Evolutionary conservation across 441 rosid genomes (phyloP).

Genomic region (Populus hybrid): DNA sequence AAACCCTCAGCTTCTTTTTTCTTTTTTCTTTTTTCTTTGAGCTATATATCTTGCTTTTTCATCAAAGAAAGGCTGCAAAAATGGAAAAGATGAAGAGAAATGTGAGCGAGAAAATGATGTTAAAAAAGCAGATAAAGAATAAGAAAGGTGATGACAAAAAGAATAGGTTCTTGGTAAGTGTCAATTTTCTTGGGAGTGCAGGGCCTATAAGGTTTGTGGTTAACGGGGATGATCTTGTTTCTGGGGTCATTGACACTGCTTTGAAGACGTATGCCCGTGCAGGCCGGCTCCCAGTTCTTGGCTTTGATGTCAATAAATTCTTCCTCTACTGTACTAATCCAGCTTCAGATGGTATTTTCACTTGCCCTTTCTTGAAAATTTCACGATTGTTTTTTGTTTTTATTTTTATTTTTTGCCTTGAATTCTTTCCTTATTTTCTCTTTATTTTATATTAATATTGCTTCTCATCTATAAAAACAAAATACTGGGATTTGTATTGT

Average conservation of each 20-base stretch:
- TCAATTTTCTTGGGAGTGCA: conserved; percentile 77
- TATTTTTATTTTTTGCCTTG: background rate
- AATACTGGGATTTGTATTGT: no score
- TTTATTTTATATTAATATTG: no score
- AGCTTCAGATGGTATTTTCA: conserved; percentile 52
- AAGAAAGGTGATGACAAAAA: conserved; percentile 50
- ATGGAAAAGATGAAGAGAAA: conserved; percentile 6
- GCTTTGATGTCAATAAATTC: conserved; percentile 61
- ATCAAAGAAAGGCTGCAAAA: background rate
- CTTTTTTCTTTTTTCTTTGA: background rate
- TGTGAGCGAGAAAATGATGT: conserved; percentile 31
- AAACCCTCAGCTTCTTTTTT: background rate
- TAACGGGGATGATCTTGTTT: conserved; percentile 59
- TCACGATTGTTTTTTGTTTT: background rate
- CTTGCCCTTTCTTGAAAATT: background rate
- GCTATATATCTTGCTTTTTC: background rate
- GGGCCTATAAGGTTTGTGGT: conserved; percentile 85
- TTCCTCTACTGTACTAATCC: conserved; percentile 62
- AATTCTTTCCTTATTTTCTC: background rate
- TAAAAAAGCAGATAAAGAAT: conserved; percentile 42
- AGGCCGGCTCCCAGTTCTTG: conserved; percentile 78
- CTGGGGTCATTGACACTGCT: conserved; percentile 60
- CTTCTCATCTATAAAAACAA: no score
- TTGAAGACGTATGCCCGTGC: conserved; percentile 71
- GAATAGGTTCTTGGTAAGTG: conserved; percentile 51